Percentiles rank a stretch among this genome's conserved stretches.
phyloP scores from a whole-genome alignment of 2,329 filamentous ascomycete species.

The Calonectria naviculata region DNA sequence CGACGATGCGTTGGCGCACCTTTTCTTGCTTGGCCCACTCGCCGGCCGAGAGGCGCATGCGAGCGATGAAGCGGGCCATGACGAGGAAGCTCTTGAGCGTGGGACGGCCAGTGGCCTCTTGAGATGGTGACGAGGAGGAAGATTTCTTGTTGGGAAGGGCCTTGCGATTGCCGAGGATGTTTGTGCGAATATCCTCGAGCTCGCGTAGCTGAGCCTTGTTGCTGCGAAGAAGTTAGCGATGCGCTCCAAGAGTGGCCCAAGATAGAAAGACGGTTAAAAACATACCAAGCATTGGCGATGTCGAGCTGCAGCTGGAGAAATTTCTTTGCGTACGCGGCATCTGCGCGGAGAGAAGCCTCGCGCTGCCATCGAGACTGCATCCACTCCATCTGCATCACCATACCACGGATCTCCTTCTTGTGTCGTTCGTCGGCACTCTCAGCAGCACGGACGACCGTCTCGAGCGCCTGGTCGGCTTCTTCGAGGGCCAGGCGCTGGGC shows the following conservation, averaged over 20 bases:
- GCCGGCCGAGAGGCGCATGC: conserved; percentile 59
- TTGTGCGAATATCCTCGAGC: conserved; percentile 79
- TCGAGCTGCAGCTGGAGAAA: conserved; percentile 84
- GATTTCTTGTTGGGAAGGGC: conserved; percentile 42
- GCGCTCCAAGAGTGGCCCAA: not conserved
- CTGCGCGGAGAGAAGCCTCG: conserved; percentile 82
- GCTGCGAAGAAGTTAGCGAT: conserved; percentile 59
- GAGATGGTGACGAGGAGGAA: not conserved
- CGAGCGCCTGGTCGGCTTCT: conserved; percentile 63
- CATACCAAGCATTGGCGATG: conserved; percentile 91
- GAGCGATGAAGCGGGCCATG: conserved; percentile 64
- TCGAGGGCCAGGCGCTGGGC: conserved; percentile 41
- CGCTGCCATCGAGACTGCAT: conserved; percentile 84
- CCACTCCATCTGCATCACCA: conserved; percentile 92
- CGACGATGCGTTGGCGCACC: conserved; percentile 59
- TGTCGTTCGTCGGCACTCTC: conserved; percentile 76
- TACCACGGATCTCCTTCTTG: conserved; percentile 80
- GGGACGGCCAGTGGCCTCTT: conserved; percentile 29
- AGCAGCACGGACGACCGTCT: conserved; percentile 68
- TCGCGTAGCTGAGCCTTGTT: conserved; percentile 92
- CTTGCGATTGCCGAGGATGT: conserved; percentile 52
- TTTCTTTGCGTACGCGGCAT: conserved; percentile 87
- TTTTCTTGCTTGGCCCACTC: conserved; percentile 64
- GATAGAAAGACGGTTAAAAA: conserved; percentile 41
- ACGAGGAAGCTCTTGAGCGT: conserved; percentile 57